A percentile compares a stretch with the other conserved stretches of the same genome.
Conservation (phyloP, 1,284 basidiomycete genomes). For the Moesziomyces antarcticus region DNA sequence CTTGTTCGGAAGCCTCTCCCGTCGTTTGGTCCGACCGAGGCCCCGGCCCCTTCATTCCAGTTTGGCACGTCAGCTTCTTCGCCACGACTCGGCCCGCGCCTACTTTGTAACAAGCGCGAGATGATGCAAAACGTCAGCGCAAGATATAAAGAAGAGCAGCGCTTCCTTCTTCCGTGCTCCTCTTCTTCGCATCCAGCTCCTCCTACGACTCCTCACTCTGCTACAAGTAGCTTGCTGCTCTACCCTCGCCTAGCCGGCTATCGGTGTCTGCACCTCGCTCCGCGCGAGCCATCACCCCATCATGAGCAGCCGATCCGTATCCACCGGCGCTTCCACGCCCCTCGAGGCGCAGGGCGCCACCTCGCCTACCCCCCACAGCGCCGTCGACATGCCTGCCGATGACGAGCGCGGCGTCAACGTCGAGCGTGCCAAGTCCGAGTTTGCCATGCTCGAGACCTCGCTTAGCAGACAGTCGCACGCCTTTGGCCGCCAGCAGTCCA, state of each 20-base stretch:
- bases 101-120: too few species aligned
- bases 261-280: not conserved
- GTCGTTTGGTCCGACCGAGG: too few species aligned
- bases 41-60: too few species aligned
- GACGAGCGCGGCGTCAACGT: slow-evolving; percentile 16
- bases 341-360: not conserved
- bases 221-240: not conserved
- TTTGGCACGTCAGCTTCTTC: too few species aligned
- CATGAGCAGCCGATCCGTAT: slow-evolving; percentile 18
- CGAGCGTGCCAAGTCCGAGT: slow-evolving; percentile 26
- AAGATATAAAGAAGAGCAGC: too few species aligned
- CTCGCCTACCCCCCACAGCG: slow-evolving; percentile 2
- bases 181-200: too few species aligned
- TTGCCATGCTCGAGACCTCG: slow-evolving; percentile 26
- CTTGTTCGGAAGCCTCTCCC: too few species aligned
- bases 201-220: not conserved
- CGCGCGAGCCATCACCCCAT: not conserved
- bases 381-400: slow-evolving; percentile 18
- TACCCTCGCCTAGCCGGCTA: too few species aligned
- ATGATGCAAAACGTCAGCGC: too few species aligned
- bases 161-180: too few species aligned
- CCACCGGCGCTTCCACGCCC: slow-evolving; percentile 20
- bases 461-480: slow-evolving; percentile 27
- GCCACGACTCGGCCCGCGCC: too few species aligned
- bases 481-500: slow-evolving; percentile 10